Conservation (phyloP, 371 early-diverging fungal species). For the Capniomyces stellatus region DNA sequence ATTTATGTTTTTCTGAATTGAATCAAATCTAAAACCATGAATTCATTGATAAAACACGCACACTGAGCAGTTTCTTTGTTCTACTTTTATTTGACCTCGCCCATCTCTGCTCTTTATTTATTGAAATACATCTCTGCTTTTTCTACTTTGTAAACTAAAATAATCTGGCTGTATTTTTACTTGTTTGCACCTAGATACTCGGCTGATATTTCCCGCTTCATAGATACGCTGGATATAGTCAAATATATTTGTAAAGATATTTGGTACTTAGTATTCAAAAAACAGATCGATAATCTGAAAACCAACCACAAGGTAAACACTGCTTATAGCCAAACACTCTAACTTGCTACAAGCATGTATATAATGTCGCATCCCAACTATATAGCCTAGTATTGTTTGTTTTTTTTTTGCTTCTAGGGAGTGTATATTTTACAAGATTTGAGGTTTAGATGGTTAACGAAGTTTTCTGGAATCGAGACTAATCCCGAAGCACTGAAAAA, state of each 20-base stretch:
- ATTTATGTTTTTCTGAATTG: too few relatives aligned
- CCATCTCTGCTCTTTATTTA: not conserved
- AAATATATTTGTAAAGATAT: conserved; percentile 96
- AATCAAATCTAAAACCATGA: too few relatives aligned
- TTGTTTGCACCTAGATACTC: not conserved
- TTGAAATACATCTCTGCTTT: not conserved
- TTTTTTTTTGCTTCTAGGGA: conserved; percentile 37
- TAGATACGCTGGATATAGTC: conserved; percentile 63
- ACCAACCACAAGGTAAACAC: conserved; percentile 75
- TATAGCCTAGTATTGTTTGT: not conserved
- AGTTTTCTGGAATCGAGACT: conserved; percentile 60
- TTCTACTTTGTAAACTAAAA: not conserved
- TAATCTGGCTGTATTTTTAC: too few relatives aligned
- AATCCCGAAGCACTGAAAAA: conserved; percentile 55
- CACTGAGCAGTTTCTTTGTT: too few relatives aligned
- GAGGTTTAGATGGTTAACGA: conserved; percentile 61
- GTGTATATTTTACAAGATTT: conserved; percentile 95
- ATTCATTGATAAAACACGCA: too few relatives aligned
- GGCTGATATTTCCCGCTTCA: not conserved
- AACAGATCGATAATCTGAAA: conserved; percentile 93
- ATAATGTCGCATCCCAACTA: not conserved
- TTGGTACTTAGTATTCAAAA: conserved; percentile 83
- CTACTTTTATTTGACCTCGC: conserved; percentile 12
- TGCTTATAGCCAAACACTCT: too few relatives aligned
- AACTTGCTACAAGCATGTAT: too few relatives aligned